Evolutionary conservation across 768 basidiomycete genomes (phyloP), one percentile per base, ranked within the genome.

Genomic region (Sporobolomyces pararoseus): DNA sequence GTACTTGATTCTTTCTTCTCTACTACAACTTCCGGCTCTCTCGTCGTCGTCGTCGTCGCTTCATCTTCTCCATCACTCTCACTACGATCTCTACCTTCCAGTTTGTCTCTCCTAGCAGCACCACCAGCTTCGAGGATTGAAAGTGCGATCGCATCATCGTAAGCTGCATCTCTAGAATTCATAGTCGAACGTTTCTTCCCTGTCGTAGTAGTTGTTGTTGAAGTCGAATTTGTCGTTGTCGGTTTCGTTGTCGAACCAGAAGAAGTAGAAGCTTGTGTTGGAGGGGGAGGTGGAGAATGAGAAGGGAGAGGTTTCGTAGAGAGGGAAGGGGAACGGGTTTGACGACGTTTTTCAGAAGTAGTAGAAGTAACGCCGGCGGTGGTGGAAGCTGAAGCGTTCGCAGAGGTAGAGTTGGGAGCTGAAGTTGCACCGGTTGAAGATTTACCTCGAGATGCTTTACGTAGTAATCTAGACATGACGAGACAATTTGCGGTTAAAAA

Each of bases 111-210:
- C 27, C 42, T 27, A 6, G 58, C 58, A 19, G 58, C 58, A 17
- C 58, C 58, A 6, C 58, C 65, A 9, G 46, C 34, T 25, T 63
- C 68, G 3, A 74, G n/a, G 23, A 74, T 70, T 17, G 52, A 63
- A 49, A 71, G 42, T 54, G 79, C 78, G 52, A 82, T 80, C 46
- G 87, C 91, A 77, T 93, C 89, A 78, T 95, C 94, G 78, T 92
- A 94, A 17, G 79, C 80, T 21, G 94, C 91, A 79, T 96, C 95
- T 66, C 95, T 83, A 76, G 91, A 94, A 79, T 98, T 98, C 92
- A 99, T 95, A 59, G 96, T 99, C 76, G 91, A 92, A 69, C 96
- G 84, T 61, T 91, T 86, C 81, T 93, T 95, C 47, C 16, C 42
- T 21, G 52, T 29, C n/a, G 58, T 31, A n/a, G 34, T 2, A 23